Percentiles rank a stretch among this genome's conserved stretches.
These are phyloP conservation scores for Chrysochromulina parva DNA, from an alignment of 78 protist genomes.

Conservation along the genomic window DNA sequence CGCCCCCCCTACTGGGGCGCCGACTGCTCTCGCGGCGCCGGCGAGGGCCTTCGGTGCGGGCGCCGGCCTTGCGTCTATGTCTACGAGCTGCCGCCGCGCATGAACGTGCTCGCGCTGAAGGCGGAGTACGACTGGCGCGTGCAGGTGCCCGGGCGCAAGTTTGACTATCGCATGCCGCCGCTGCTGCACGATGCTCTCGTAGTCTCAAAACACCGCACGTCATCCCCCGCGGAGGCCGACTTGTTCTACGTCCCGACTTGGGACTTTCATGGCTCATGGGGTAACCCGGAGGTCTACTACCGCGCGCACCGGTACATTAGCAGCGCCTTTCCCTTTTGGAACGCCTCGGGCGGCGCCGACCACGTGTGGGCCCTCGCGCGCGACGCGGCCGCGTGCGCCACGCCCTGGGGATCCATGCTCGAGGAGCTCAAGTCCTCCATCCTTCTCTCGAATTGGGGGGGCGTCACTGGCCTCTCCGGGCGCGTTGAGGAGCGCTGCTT, in stretches of 20 bases:
- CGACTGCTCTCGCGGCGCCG: background rate
- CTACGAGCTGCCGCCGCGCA: background rate
- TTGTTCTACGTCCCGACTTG: background rate
- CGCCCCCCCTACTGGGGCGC: background rate
- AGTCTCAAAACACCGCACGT: background rate
- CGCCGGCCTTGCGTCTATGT: background rate
- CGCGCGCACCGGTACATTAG: background rate
- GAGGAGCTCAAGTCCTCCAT: background rate
- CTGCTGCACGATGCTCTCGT: background rate
- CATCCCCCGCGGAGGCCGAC: background rate
- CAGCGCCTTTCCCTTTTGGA: background rate
- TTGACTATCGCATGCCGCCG: background rate
- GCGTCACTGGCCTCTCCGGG: background rate
- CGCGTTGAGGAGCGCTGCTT: background rate
- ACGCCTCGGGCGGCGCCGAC: background rate
- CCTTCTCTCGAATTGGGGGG: background rate
- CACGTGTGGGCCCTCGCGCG: background rate
- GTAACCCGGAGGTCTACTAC: slow-evolving; percentile 14
- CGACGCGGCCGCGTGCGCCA: slow-evolving; percentile 11
- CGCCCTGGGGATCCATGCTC: background rate
- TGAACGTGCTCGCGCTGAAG: slow-evolving; percentile 1
- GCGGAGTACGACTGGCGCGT: background rate
- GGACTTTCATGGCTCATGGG: slow-evolving; percentile 1
- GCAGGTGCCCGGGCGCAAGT: background rate
- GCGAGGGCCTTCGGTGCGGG: background rate